Conservation (phyloP, 2,329 filamentous ascomycete species). For the Coleophoma crateriformis region DNA sequence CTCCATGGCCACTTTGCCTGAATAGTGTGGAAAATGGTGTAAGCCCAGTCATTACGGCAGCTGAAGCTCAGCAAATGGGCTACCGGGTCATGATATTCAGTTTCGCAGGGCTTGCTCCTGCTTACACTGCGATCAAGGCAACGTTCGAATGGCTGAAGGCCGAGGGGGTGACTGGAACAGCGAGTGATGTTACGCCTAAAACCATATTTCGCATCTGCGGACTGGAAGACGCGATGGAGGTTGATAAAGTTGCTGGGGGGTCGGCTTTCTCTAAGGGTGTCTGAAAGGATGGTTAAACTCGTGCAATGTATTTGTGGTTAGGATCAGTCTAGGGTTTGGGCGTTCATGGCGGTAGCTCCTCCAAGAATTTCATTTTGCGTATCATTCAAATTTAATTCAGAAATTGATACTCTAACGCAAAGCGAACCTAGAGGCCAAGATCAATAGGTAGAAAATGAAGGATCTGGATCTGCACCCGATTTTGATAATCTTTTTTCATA, state of each 20-base stretch:
- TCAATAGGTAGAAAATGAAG: too few relatives aligned
- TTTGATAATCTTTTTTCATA: too few relatives aligned
- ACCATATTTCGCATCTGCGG: constrained; percentile 47
- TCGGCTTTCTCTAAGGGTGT: constrained; percentile 8
- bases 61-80: constrained; percentile 48
- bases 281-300: neutral
- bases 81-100: constrained; percentile 56
- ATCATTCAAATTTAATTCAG: too few relatives aligned
- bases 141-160: constrained; percentile 32
- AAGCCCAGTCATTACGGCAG: constrained; percentile 45
- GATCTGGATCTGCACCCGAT: too few relatives aligned
- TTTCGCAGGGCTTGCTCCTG: constrained; percentile 41
- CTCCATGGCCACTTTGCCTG: constrained; percentile 44
- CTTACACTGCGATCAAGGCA: constrained; percentile 35
- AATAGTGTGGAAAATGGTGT: constrained; percentile 54
- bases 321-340: too few relatives aligned
- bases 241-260: constrained; percentile 31
- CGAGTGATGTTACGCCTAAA: constrained; percentile 37
- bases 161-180: constrained; percentile 30
- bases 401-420: too few relatives aligned
- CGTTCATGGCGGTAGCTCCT: too few relatives aligned
- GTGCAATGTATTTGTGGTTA: too few relatives aligned
- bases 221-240: constrained; percentile 41
- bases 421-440: too few relatives aligned
- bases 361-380: too few relatives aligned